These are phyloP conservation scores for Phytophthora gonapodyides DNA, from an alignment of 352 stramenopile species.

Conservation along the genomic window DNA sequence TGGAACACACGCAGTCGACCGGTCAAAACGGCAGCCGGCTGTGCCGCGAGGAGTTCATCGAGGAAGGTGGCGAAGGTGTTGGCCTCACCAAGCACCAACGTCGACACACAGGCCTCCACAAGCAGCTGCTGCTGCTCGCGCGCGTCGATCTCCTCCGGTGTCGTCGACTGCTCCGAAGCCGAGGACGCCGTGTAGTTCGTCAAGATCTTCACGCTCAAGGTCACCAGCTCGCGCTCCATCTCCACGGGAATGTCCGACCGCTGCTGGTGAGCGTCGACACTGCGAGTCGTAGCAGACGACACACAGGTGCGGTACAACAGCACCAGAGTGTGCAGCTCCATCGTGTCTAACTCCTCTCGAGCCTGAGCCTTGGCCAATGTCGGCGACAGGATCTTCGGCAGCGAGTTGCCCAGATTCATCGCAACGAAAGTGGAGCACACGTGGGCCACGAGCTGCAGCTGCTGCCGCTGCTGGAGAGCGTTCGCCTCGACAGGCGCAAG, in stretches of 20 bases:
- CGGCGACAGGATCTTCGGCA: conserved; percentile 72
- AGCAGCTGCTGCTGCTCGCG: conserved; percentile 33
- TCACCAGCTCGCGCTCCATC: conserved; percentile 48
- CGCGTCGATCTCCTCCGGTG: conserved; percentile 24
- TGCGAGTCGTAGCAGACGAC: conserved; percentile 35
- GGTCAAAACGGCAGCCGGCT: conserved; percentile 14
- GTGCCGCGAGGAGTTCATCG: conserved; percentile 27
- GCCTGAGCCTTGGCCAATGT: conserved; percentile 55
- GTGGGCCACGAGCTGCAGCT: conserved; percentile 65
- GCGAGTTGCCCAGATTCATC: conserved; percentile 71
- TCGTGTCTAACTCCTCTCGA: conserved; percentile 38
- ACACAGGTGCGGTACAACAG: conserved; percentile 67
- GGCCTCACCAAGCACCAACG: conserved; percentile 27
- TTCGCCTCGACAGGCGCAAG: conserved; percentile 44
- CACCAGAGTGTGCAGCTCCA: conserved; percentile 65
- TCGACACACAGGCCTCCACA: conserved; percentile 35
- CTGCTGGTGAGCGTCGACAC: conserved; percentile 22
- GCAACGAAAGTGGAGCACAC: conserved; percentile 62
- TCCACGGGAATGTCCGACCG: conserved; percentile 48
- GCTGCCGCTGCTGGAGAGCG: conserved; percentile 34
- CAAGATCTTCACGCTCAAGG: conserved; percentile 31
- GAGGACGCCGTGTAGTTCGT: conserved; percentile 12
- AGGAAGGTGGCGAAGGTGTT: conserved; percentile 35
- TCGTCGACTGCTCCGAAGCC: conserved; percentile 14
- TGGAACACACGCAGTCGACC: conserved; percentile 48